Base-by-base conservation (phyloP, 768 basidiomycete species). In the Calocybe cyanea region DNA sequence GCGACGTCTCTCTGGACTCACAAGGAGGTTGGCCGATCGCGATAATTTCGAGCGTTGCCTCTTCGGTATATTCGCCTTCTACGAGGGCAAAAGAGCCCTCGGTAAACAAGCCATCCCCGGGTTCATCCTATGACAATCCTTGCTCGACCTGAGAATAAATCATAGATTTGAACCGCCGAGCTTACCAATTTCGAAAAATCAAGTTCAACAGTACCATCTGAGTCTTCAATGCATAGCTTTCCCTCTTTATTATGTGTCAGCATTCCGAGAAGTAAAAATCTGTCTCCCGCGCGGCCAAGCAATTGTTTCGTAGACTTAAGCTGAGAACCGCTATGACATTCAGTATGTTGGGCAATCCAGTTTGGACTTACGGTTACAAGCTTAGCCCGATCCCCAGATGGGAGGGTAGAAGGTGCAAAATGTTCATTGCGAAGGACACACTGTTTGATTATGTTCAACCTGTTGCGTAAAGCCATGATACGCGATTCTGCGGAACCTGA, bases 1-100 rank as follows among this genome's bases (percentile, higher is more conserved):
- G 76, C 13, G 95, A 84, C 2, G 79, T 82, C 49, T 85, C 84
- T 33, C 96, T 74, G 54, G 85, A 78, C 66, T 99, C 96, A 58
- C 93, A 95, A 9, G 96, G 96, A 1, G 96, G 96, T 65, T 98
- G 95, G 1, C 96, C 96, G 50, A 99, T 88, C 15, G 94, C 96
- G 51, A 92, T 81, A 5, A 97, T 91, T 53, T 86, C 78, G 40
- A 99, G 72, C 1, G 78, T 87, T 40, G 85, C 88, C 23, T 98
- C 92, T 49, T 94, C 85, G 0, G 90, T 97, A 60, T 97, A 99
- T 58, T 93, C 90, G 17, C 96, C 96, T 68, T 98, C 96, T 0
- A 97, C 83, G 13, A 99, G 77, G 0, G 92, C 92, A 63, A 97
- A 88, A 48, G 86, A 92, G 0, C 96, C 96, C 64, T 98, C 96